A percentile compares a stretch with the other conserved stretches of the same genome.
Evolutionary conservation across 73 alveolate genomes (phyloP).

Genomic region (Stentor roeselii): DNA sequence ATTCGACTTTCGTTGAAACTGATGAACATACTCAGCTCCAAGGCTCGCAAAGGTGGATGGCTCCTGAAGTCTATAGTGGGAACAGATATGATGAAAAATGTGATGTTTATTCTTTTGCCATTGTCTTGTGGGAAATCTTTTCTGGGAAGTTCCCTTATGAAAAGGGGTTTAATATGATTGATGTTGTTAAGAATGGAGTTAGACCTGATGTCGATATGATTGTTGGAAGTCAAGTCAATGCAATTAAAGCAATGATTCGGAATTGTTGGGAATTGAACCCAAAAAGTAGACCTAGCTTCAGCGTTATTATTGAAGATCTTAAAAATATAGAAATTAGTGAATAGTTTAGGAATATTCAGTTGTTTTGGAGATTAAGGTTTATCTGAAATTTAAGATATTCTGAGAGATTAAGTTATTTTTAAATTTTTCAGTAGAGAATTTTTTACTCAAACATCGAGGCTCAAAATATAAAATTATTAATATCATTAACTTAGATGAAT

Average conservation of each 20-base stretch:
- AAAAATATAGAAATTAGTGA: no score
- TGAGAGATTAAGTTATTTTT: no score
- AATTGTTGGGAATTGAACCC: constrained; percentile 96
- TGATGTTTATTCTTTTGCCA: constrained; percentile 97
- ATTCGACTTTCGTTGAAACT: constrained; percentile 91
- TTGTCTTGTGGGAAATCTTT: constrained; percentile 96
- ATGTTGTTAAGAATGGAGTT: constrained; percentile 87
- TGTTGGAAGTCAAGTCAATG: constrained; percentile 88
- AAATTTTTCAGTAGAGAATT: no score
- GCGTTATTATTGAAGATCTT: constrained; percentile 82
- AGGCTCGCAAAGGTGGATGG: constrained; percentile 99
- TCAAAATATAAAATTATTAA: no score
- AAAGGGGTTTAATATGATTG: constrained; percentile 89
- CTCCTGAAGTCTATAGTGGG: constrained; percentile 98
- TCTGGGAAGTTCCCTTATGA: constrained; percentile 97
- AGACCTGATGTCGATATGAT: constrained; percentile 89
- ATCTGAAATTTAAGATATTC: no score
- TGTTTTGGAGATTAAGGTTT: no score
- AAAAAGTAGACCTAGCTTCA: constrained; percentile 89
- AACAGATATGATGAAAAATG: constrained; percentile 93
- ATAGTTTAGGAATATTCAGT: no score
- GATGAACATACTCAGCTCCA: constrained; percentile 93
- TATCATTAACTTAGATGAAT: no score
- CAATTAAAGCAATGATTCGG: constrained; percentile 79
- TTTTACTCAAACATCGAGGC: no score